A percentile compares a stretch with the other conserved stretches of the same genome.
These are phyloP conservation scores for Wickerhamiella allomyrinae DNA, from an alignment of 805 yeast species.

Conservation along the genomic window DNA sequence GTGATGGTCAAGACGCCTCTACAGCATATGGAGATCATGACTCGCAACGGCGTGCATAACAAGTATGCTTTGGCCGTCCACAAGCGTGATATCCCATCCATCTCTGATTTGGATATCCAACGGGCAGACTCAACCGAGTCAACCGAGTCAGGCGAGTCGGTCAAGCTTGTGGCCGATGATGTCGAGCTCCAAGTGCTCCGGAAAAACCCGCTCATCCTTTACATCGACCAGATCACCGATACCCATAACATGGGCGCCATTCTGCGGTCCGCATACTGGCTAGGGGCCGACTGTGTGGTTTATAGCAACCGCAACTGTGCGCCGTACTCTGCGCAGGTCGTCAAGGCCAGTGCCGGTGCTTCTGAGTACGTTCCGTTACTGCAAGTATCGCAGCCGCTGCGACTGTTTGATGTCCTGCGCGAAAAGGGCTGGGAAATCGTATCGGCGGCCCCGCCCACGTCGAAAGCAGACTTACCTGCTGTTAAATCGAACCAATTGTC, in stretches of 20 bases:
- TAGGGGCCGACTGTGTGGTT: conserved; percentile 71
- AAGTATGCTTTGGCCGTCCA: conserved; percentile 61
- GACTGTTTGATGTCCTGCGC: conserved; percentile 43
- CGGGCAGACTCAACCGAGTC: too few species aligned
- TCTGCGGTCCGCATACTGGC: conserved; percentile 59
- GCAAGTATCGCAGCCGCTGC: conserved; percentile 41
- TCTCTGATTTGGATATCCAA: conserved; percentile 15
- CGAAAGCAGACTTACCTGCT: conserved; percentile 24
- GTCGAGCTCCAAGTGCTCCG: not conserved
- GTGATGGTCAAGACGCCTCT: conserved; percentile 28
- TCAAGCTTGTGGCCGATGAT: conserved; percentile 16
- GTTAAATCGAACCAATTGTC: conserved; percentile 27
- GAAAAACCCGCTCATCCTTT: conserved; percentile 53
- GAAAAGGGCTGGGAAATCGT: conserved; percentile 58
- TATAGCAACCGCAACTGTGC: conserved; percentile 60
- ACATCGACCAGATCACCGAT: conserved; percentile 66
- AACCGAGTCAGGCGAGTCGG: conserved; percentile 4
- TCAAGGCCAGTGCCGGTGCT: conserved; percentile 77
- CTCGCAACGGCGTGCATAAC: conserved; percentile 64
- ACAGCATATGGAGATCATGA: conserved; percentile 44
- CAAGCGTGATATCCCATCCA: conserved; percentile 30
- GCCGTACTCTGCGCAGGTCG: conserved; percentile 58
- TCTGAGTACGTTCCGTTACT: conserved; percentile 56
- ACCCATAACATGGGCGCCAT: conserved; percentile 84
- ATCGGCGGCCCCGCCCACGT: conserved; percentile 35